A percentile compares a stretch with the other conserved stretches of the same genome.
Evolutionary conservation across 1,284 basidiomycete genomes (phyloP).

Genomic region (Sporisorium exsertum): DNA sequence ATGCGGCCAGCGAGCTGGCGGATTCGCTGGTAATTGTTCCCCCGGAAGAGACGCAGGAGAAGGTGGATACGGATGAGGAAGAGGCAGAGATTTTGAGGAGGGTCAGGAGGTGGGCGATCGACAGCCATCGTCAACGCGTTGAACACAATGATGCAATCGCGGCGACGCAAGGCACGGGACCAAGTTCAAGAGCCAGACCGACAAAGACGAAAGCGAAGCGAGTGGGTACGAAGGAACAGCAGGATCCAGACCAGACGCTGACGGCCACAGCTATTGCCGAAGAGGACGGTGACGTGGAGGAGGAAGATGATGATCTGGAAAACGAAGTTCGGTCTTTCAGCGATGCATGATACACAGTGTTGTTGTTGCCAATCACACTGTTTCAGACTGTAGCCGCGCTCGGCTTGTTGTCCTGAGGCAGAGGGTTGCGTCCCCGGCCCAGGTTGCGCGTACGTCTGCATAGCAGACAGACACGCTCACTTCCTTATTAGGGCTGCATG

Average conservation of each 20-base stretch:
- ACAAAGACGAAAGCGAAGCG: not conserved
- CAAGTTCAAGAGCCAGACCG: not conserved
- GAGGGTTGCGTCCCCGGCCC: too few relatives aligned
- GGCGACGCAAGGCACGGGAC: not conserved
- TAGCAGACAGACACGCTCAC: too few relatives aligned
- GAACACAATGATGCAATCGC: not conserved
- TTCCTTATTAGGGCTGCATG: too few relatives aligned
- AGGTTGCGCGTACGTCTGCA: too few relatives aligned
- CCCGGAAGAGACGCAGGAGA: not conserved
- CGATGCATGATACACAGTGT: not conserved
- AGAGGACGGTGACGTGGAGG: conserved; percentile 16
- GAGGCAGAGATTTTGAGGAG: conserved; percentile 38
- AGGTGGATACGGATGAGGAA: conserved; percentile 35
- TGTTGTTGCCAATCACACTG: not conserved
- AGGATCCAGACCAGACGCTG: conserved; percentile 30
- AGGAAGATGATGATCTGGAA: not conserved
- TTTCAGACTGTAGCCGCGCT: too few relatives aligned
- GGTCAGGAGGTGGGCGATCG: conserved; percentile 40
- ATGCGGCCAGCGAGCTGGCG: conserved; percentile 10
- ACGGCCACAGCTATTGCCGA: conserved; percentile 14
- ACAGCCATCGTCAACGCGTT: conserved; percentile 30
- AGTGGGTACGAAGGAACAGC: not conserved
- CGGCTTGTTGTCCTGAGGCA: too few relatives aligned
- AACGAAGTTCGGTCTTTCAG: not conserved
- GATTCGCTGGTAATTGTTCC: conserved; percentile 13